phyloP scores from a whole-genome alignment of 495 filamentous ascomycete species.

The Achaetomiella virescens region DNA sequence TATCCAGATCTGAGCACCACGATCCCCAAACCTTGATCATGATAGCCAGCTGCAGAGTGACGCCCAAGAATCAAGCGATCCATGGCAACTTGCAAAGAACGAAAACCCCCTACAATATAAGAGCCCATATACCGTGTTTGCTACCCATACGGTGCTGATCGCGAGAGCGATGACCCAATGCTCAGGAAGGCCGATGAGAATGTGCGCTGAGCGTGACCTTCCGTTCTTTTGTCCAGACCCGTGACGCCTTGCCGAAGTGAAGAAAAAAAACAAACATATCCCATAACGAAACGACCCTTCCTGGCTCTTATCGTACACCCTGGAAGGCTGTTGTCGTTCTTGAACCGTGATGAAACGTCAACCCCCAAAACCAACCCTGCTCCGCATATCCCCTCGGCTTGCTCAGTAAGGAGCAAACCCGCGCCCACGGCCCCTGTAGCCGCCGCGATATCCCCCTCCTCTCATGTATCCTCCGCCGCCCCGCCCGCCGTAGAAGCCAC shows the following conservation, averaged over 20 bases:
- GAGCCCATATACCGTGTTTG: neutral
- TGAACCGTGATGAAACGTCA: neutral
- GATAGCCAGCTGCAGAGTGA: too few species aligned
- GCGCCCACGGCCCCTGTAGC: constrained; percentile 71
- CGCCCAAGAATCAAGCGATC: too few species aligned
- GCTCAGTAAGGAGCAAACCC: constrained; percentile 72
- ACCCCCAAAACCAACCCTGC: neutral
- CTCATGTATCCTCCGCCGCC: constrained; percentile 51
- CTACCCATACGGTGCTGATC: neutral
- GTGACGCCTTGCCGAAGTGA: constrained; percentile 25
- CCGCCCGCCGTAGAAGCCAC: constrained; percentile 49
- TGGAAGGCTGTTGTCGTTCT: neutral
- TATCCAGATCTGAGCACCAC: too few species aligned
- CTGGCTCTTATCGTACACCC: constrained; percentile 15
- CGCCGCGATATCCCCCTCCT: constrained; percentile 72
- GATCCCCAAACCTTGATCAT: too few species aligned
- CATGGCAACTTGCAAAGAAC: too few species aligned
- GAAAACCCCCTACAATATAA: too few species aligned
- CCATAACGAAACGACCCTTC: constrained; percentile 1
- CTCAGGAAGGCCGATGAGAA: constrained; percentile 3
- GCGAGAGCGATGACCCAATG: neutral
- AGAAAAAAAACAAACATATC: constrained; percentile 10
- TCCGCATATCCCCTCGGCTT: constrained; percentile 2
- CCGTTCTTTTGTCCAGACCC: constrained; percentile 20
- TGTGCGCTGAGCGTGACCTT: constrained; percentile 10